Evolutionary conservation across 495 filamentous ascomycete species (phyloP).

Genomic region (Hypoxylon rickii): DNA sequence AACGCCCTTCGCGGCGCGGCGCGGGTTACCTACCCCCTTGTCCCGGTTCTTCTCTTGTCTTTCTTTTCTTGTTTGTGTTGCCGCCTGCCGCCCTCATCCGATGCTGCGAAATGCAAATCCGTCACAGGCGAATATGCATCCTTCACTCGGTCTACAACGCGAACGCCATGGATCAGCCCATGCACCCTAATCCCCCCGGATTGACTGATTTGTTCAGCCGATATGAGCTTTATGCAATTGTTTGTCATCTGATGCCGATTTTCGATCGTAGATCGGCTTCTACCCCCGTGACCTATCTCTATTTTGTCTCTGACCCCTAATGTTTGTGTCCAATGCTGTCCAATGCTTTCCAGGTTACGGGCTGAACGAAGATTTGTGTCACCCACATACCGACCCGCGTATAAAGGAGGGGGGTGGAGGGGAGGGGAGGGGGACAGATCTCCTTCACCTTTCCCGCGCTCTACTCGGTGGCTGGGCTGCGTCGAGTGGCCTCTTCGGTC

Average conservation of each 20-base stretch:
- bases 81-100: constrained; percentile 37
- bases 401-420: not conserved
- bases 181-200: constrained; percentile 31
- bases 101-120: constrained; percentile 37
- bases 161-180: constrained; percentile 37
- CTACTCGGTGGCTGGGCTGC: constrained; percentile 33
- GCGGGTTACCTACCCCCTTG: constrained; percentile 10
- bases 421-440: constrained; percentile 8
- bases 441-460: constrained; percentile 30
- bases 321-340: constrained; percentile 26
- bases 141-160: constrained; percentile 36
- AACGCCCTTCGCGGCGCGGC: constrained; percentile 16
- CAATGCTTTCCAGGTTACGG: constrained; percentile 18
- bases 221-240: constrained; percentile 39
- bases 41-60: constrained; percentile 11
- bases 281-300: constrained; percentile 29
- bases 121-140: constrained; percentile 40
- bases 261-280: constrained; percentile 29
- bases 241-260: constrained; percentile 38
- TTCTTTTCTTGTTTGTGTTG: constrained; percentile 27
- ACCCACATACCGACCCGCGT: constrained; percentile 34
- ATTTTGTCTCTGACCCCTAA: constrained; percentile 3
- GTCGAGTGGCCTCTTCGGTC: constrained; percentile 26
- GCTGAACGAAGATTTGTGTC: constrained; percentile 33
- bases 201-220: constrained; percentile 40